Evolutionary conservation across 257 asterid genomes (phyloP).

Genomic region (Lantana camara): DNA sequence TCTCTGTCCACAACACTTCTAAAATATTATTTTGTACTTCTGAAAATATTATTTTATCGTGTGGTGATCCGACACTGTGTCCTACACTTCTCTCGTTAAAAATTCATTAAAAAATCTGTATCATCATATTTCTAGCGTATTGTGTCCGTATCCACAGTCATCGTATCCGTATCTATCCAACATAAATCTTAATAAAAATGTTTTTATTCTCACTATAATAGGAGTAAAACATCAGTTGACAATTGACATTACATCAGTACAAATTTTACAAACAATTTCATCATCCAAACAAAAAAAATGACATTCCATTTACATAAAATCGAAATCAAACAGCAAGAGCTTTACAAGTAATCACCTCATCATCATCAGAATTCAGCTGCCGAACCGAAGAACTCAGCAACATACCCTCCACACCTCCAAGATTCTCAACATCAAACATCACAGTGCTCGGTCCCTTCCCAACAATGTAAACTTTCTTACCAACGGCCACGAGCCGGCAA

Average conservation of each 20-base stretch:
- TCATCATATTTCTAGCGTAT: too few relatives aligned
- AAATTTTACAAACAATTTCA: neutral
- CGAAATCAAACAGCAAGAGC: constrained; percentile 48
- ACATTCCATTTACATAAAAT: neutral
- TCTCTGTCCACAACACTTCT: too few relatives aligned
- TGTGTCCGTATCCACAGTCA: too few relatives aligned
- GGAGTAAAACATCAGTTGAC: neutral
- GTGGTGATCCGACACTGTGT: too few relatives aligned
- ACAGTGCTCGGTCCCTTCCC: constrained; percentile 74
- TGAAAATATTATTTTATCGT: too few relatives aligned
- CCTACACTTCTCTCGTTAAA: too few relatives aligned
- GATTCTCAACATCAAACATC: constrained; percentile 53
- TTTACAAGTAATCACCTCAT: constrained; percentile 64
- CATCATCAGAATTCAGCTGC: constrained; percentile 40
- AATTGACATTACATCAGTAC: too few relatives aligned
- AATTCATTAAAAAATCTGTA: too few relatives aligned
- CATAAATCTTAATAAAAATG: too few relatives aligned
- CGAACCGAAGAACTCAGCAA: constrained; percentile 49
- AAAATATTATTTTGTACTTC: too few relatives aligned
- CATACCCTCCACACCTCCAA: constrained; percentile 43
- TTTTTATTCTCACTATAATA: neutral
- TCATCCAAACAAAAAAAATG: neutral
- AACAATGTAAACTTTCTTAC: constrained; percentile 58
- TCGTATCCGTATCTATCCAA: too few relatives aligned
- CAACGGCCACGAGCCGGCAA: constrained; percentile 60